These are phyloP conservation scores for Yamadazyma diospyri DNA, from an alignment of 1,139 yeast species.

Conservation along the genomic window DNA sequence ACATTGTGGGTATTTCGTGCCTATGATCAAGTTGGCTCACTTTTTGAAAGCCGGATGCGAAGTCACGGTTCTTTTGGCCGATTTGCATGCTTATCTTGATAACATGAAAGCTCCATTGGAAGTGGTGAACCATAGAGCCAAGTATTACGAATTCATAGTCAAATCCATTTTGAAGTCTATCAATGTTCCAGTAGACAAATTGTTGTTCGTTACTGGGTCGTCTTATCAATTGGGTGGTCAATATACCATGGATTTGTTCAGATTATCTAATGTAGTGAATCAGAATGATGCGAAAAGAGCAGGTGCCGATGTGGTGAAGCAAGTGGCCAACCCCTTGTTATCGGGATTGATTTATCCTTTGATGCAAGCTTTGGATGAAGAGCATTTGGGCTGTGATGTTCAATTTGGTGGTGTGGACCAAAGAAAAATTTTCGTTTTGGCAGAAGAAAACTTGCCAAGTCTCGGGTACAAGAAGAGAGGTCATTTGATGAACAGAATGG, in stretches of 20 bases:
- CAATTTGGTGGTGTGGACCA: slow-evolving; percentile 99
- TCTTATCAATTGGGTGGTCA: slow-evolving; percentile 76
- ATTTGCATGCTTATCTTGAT: slow-evolving; percentile 93
- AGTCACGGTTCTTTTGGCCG: slow-evolving; percentile 91
- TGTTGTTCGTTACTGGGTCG: slow-evolving; percentile 82
- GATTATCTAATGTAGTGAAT: slow-evolving; percentile 74
- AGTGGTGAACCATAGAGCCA: slow-evolving; percentile 82
- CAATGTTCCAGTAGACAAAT: slow-evolving; percentile 86
- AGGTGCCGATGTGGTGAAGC: slow-evolving; percentile 99
- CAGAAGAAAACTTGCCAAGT: slow-evolving; percentile 86
- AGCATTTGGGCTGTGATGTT: slow-evolving; percentile 82
- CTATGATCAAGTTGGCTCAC: slow-evolving; percentile 95
- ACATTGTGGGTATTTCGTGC: slow-evolving; percentile 97
- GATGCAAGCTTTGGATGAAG: slow-evolving; percentile 98
- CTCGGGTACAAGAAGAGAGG: slow-evolving; percentile 96
- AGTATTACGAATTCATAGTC: slow-evolving; percentile 79
- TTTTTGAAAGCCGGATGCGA: slow-evolving; percentile 95
- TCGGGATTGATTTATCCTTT: slow-evolving; percentile 95
- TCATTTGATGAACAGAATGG: slow-evolving; percentile 98
- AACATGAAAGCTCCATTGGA: slow-evolving; percentile 98
- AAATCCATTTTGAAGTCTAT: slow-evolving; percentile 82
- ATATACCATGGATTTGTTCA: slow-evolving; percentile 86
- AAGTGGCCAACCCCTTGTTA: slow-evolving; percentile 88
- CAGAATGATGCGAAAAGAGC: slow-evolving; percentile 98
- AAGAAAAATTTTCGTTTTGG: slow-evolving; percentile 94